These are phyloP conservation scores for Hygrophila difformis DNA, from an alignment of 257 asterid genomes.

Conservation along the genomic window DNA sequence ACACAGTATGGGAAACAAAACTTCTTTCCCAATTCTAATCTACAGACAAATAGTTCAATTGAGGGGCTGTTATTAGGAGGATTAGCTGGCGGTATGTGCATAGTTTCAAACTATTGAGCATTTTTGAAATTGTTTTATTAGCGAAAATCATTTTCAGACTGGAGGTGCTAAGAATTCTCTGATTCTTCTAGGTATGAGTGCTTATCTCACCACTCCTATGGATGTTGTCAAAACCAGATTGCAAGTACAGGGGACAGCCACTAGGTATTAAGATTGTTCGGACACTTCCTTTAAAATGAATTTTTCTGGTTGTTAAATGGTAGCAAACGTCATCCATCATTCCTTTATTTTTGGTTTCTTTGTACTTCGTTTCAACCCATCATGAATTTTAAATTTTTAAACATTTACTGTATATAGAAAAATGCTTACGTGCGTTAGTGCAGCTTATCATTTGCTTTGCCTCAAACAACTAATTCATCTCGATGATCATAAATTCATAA, in stretches of 20 bases:
- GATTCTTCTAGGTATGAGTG: constrained; percentile 54
- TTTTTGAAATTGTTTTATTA: background rate
- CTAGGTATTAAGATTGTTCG: no score
- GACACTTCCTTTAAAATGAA: no score
- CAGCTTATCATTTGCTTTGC: background rate
- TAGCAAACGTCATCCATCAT: background rate
- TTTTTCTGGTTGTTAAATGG: background rate
- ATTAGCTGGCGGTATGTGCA: constrained; percentile 63
- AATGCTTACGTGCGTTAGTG: no score
- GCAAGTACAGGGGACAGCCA: constrained; percentile 64
- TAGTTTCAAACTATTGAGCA: background rate
- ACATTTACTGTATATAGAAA: no score
- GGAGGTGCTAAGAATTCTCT: constrained; percentile 5
- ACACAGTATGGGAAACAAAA: constrained; percentile 48
- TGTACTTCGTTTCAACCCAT: no score
- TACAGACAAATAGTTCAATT: constrained; percentile 36
- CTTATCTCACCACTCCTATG: constrained; percentile 77
- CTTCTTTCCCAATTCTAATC: constrained; percentile 37
- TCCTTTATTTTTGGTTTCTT: no score
- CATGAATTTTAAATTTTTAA: no score
- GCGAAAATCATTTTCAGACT: constrained; percentile 12
- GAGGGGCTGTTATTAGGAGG: constrained; percentile 85
- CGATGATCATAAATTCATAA: background rate
- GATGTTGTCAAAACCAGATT: constrained; percentile 78
- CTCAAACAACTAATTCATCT: constrained; percentile 2